Evolutionary conservation across 257 asterid genomes (phyloP).

Genomic region (Solanum corneliomulleri): DNA sequence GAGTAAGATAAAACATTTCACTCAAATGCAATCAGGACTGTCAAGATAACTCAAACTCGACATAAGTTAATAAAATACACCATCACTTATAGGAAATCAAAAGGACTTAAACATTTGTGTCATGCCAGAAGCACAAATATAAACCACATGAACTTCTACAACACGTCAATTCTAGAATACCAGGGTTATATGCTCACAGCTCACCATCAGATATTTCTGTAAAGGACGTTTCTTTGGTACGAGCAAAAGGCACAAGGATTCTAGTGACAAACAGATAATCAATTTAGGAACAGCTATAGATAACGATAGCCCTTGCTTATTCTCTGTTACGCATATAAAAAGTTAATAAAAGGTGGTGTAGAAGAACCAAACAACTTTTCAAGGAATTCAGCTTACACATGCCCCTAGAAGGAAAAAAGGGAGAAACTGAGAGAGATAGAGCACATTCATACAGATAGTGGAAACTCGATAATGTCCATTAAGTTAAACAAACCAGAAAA

Average conservation of each 20-base stretch:
- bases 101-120: not conserved
- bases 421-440: not conserved
- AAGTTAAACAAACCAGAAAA: not conserved
- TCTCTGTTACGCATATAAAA: not conserved
- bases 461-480: not conserved
- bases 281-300: not conserved
- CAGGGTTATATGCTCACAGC: not conserved
- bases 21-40: not conserved
- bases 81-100: not conserved
- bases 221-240: not conserved
- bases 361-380: constrained; percentile 5
- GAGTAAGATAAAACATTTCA: not conserved
- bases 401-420: constrained; percentile 3
- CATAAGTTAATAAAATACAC: not conserved
- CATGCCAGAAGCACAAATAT: not conserved
- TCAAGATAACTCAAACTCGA: not conserved
- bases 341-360: not conserved
- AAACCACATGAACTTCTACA: not conserved
- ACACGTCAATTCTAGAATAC: not conserved
- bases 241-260: not conserved
- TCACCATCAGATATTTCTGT: not conserved
- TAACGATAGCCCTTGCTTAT: not conserved
- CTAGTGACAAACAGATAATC: not conserved
- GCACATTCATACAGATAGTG: constrained; percentile 2
- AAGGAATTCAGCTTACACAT: not conserved